Conservation (phyloP, 371 early-diverging fungal species). For the Fennellomyces sp. region DNA sequence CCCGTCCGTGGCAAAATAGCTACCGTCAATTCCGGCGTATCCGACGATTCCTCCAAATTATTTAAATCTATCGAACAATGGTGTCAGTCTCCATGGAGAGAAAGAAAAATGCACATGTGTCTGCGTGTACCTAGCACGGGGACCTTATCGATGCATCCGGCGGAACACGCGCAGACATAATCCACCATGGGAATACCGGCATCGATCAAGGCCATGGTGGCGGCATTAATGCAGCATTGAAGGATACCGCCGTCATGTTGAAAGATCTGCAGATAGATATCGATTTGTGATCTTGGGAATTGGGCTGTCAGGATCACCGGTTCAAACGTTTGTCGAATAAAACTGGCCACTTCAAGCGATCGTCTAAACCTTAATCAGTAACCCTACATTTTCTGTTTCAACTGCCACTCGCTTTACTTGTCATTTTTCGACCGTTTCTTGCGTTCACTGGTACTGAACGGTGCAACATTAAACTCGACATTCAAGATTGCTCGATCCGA, state of each 20-base stretch:
- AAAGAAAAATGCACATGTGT: background rate
- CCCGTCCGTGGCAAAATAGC: conserved; percentile 85
- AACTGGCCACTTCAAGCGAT: conserved; percentile 80
- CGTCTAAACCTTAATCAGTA: conserved; percentile 55
- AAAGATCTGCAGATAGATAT: conserved; percentile 88
- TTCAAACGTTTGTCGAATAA: conserved; percentile 91
- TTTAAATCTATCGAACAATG: conserved; percentile 79
- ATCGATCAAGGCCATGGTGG: conserved; percentile 94
- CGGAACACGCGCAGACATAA: conserved; percentile 95
- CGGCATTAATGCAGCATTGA: conserved; percentile 91
- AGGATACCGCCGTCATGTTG: conserved; percentile 91
- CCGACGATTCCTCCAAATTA: conserved; percentile 84
- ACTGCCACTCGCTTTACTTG: conserved; percentile 55
- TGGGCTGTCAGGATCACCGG: conserved; percentile 77
- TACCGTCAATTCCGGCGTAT: conserved; percentile 88
- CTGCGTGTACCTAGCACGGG: conserved; percentile 71
- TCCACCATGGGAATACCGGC: conserved; percentile 97
- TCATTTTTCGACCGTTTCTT: conserved; percentile 81
- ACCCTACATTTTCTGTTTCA: background rate
- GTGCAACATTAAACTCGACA: conserved; percentile 90
- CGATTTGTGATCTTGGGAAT: conserved; percentile 90
- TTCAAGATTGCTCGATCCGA: conserved; percentile 84
- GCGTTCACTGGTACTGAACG: conserved; percentile 91
- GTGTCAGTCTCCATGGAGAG: no score
- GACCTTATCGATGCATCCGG: conserved; percentile 82